Base-by-base conservation (phyloP, 2,329 filamentous ascomycete species). In the Aspergillus quadrilineatus region DNA sequence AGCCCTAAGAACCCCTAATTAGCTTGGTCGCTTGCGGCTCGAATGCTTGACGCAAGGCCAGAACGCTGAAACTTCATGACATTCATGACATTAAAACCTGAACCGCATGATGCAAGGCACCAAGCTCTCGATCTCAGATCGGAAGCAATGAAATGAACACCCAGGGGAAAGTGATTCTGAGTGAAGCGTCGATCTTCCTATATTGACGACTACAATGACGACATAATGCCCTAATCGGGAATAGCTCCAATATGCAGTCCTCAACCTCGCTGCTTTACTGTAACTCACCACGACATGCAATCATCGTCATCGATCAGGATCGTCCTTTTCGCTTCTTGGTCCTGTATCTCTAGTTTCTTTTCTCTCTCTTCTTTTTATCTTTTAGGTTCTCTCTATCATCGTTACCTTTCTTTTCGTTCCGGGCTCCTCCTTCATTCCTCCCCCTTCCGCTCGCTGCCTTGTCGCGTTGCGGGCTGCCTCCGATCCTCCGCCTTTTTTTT, bases 401-500 rank as follows among this genome's bases (percentile, higher is more conserved):
- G 52, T 52, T 26, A 14, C 30, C 42, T 41, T 22, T 43, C 44
- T 53, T 22, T 55, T 53, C 39, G 22, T 34, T 36, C 29, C 34
- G 22, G 8, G 22, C 36, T 45, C 52, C 22, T 15, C 30, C 29
- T n/a, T 29, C 4, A 34, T 48, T 39, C 45, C 15, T 46, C 36
- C 43, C 47, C 44, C 32, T 29, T 26, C 12, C 32, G 14, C 22
- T 43, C 53, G 39, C n/a, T 43, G 22, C 41, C 26, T 22, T 36
- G 28, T 55, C 55, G 48, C 46, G 51, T 42, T 43, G 43, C 58
- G 53, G 28, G 47, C 26, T 42, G 37, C 46, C 51, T 55, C 51
- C 55, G 46, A 30, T 32, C 52, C 52, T 29, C 29, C 26, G 51
- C 46, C 41, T 48, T 39, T 52, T 59, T 59, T 50, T 17, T 52